Evolutionary conservation across 768 basidiomycete species (phyloP).

Genomic region (Rhizopogon vulgaris): DNA sequence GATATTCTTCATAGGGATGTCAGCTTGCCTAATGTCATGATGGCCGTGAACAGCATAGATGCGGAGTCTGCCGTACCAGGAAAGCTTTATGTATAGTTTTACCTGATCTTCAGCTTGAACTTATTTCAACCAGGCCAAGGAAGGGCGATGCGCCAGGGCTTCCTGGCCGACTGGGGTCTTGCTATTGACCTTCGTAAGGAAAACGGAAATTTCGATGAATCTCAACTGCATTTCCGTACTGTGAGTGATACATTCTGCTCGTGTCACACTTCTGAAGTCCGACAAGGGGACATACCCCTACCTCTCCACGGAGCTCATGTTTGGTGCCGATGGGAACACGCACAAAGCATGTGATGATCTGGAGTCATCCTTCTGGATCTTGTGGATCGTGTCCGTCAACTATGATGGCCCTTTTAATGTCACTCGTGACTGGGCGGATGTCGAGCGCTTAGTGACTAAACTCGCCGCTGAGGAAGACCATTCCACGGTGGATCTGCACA

Average conservation of each 20-base stretch:
- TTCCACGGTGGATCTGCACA: too few species aligned
- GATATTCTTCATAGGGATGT: not conserved
- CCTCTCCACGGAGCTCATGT: not conserved
- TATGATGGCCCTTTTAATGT: not conserved
- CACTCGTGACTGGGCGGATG: not conserved
- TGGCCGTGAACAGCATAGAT: not conserved
- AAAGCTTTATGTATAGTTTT: not conserved
- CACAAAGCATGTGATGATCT: not conserved
- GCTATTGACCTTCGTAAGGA: not conserved
- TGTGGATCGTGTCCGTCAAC: not conserved
- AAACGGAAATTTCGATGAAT: too few species aligned
- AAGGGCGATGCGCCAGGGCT: not conserved
- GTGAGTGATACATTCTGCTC: not conserved
- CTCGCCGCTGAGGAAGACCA: not conserved
- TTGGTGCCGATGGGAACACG: not conserved
- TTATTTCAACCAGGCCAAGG: not conserved
- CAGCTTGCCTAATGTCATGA: not conserved
- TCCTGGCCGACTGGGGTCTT: not conserved
- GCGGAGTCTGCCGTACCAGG: not conserved
- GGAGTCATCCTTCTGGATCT: not conserved
- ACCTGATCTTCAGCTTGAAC: not conserved
- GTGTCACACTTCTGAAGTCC: not conserved
- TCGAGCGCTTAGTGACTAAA: not conserved
- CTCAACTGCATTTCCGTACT: not conserved
- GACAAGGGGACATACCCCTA: not conserved